Base-by-base conservation (phyloP, 1,284 basidiomycete genomes). In the Malassezia pachydermatis region DNA sequence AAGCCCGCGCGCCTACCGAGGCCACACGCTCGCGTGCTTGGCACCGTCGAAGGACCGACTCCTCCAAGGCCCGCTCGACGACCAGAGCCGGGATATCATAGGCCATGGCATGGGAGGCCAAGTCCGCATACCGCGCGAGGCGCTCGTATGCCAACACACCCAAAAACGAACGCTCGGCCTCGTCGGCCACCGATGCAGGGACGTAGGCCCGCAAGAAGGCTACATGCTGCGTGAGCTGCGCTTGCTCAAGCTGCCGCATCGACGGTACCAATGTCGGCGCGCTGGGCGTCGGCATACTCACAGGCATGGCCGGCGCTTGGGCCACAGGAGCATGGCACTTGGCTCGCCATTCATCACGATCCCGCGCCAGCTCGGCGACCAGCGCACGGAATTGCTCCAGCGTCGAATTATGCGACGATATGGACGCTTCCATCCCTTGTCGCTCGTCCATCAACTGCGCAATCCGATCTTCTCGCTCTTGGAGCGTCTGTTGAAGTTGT, bases 401-500 rank as follows among this genome's bases (percentile, higher is more conserved):
- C 3, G 64, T 70, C 33, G 56, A 55, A 30, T 67, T 61, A 33
- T 65, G 56, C 20, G 70, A 62, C 22, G 58, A 54, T 3, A 67
- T 52, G 22, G 63, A 63, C 35, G 60, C 57, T 34, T 66, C 53
- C 13, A 65, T 57, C 16, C 49, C 42, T 30, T 62, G 58, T 23
- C 45, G 54, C 37, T 60, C 58, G 13, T 50, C 33, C 2, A 48
- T 45, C 22, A 58, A 51, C 19, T 65, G 56, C 17, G 55, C 55
- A 17, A 61, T 41, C 27, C 48, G 48, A 1, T 59, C 58, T 16
- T 61, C 65, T 43, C 49, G 48, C 16, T 52, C 45, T 38, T 61
- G 84, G 34, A 96, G 78, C 49, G 95, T 90, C 48, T 87, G 87
- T 62, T 90, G 84, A 57, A 98, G 75, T 33, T 84, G 81, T 73